Base-by-base conservation (phyloP, 2,329 filamentous ascomycete species). In the Epichloe gansuensis region DNA sequence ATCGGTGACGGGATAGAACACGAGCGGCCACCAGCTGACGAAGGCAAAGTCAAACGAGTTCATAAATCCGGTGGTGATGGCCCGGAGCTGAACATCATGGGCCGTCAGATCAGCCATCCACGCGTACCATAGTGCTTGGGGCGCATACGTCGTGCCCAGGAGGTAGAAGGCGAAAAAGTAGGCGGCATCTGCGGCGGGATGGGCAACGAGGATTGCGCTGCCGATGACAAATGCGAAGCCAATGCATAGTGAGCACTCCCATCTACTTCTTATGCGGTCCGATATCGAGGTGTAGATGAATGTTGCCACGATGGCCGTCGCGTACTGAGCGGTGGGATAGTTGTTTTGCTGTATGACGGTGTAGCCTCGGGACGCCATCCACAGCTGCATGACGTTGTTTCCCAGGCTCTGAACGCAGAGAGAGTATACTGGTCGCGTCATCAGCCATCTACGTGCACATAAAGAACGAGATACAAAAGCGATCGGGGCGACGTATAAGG, bases 41-140 rank as follows among this genome's bases (percentile, higher is more conserved):
- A 70, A 71, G 0, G 66, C 68, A 54, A 70, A 71, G 50, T 71
- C 68, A 36, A 70, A 71, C 7, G 66, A 69, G 52, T 71, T 71
- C 68, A 70, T 70, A 47, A 69, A 70, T 0, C 68, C 68, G 0
- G 70, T 73, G 3, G 70, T 71, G 44, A 73, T 70, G 2, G 70
- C 70, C 0, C 70, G 62, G 2, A 73, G 62, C 42, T 72, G 70
- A 8, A 68, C 51, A 21, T 68, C 66, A 31, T 69, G 65, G 3
- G 63, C 60, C 7, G 66, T 69, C 7, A 73, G 58, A 50, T 73
- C 70, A 0, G 70, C 70, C 68, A 73, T 71, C 71, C 71, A 73
- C 0, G 68, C 67, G 55, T 73, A 73, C 71, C 71, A 73, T 17
- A 73, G 59, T 4, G 71, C 71, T 52, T 73, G 71, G 1, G 70